Base-by-base conservation (phyloP, 306 rosid species). In the Vachellia pachyceras region DNA sequence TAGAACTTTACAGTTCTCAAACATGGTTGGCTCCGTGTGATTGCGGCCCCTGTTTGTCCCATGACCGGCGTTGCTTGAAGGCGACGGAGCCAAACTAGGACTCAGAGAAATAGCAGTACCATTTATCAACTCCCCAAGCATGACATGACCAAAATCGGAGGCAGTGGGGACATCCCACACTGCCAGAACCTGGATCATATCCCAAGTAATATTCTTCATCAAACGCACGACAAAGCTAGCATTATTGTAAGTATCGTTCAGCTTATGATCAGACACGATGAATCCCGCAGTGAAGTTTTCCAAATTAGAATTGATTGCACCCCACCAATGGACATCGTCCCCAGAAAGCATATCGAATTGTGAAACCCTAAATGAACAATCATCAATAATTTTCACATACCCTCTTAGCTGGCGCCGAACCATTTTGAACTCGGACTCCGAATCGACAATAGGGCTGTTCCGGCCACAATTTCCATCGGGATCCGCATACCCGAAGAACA, bases 341-440 rank as follows among this genome's bases (percentile, higher is more conserved):
- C 98, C 97, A 14, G 95, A 68, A 29, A 94, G 83, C 98, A 94
- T 91, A 73, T 94, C 98, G 45, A 94, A 94, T 29, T 84, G 81
- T 15, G 95, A 92, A 82, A 94, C 97, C 92, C 89, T 78, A 88
- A 94, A 94, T 8, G 94, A 87, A 60, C 97, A 94, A 87, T 88
- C 97, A 65, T 94, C 91, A 40, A 87, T 68, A 23, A 94, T 81
- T 52, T 84, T 86, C 8, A 94, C 15, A 2, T 72, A 72, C 45
- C 98, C 98, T 76, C 98, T 78, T 13, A 94, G 88, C 65, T 94
- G 98, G 70, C 90, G 98, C 78, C 92, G 98, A 47, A 91, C 90
- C 98, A 94, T 90, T 69, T 74, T 41, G 85, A 94, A 90, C 5
- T 87, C 91, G 45, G 88, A 81, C 58, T 84, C 88, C 33, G 57